Evolutionary conservation across 2,329 filamentous ascomycete species (phyloP).

Genomic region (Diaporthe sp.): DNA sequence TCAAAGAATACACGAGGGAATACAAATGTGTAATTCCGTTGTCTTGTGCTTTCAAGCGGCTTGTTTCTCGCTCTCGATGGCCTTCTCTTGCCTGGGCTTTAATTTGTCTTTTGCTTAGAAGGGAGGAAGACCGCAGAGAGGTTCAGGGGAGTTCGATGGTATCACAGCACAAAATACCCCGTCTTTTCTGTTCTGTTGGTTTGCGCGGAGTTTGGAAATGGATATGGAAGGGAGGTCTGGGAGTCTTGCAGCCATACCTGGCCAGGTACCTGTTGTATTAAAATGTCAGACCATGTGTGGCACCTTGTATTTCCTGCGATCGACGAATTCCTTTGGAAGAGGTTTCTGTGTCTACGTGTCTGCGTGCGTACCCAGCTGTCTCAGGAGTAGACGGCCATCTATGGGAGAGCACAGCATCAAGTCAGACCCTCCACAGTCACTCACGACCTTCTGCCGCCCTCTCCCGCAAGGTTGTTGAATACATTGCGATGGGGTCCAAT

Average conservation of each 20-base stretch:
- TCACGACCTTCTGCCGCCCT: background rate
- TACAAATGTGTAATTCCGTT: background rate
- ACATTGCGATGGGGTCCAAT: background rate
- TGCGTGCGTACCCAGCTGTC: background rate
- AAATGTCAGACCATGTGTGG: background rate
- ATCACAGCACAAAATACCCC: slow-evolving; percentile 13
- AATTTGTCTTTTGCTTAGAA: background rate
- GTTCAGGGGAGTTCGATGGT: background rate
- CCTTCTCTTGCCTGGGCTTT: background rate
- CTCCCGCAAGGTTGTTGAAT: background rate
- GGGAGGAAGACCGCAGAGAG: background rate
- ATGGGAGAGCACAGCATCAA: background rate
- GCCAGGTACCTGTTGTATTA: slow-evolving; percentile 6
- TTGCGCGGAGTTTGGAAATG: slow-evolving; percentile 4
- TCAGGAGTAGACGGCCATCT: background rate
- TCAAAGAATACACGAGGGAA: background rate
- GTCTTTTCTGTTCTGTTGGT: background rate
- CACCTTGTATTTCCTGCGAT: background rate
- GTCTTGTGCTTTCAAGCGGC: background rate
- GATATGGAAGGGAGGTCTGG: background rate
- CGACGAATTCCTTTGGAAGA: background rate
- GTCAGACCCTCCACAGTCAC: background rate
- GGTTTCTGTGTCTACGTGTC: background rate
- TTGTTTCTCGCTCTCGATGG: background rate
- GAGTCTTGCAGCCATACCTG: background rate